Conservation (phyloP, 2,329 filamentous ascomycete species). For the Coleophoma crateriformis region DNA sequence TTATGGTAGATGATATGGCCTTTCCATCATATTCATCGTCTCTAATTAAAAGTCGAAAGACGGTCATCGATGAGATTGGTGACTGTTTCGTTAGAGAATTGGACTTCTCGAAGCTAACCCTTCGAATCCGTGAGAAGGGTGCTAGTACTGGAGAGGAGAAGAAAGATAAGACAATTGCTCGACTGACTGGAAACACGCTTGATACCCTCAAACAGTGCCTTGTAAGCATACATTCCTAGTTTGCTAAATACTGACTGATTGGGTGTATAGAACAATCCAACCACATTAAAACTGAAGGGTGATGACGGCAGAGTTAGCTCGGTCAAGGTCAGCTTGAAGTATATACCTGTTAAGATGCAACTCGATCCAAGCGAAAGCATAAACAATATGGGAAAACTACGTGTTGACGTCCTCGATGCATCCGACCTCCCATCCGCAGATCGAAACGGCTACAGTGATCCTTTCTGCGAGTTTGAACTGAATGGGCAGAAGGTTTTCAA, state of each 20-base stretch:
- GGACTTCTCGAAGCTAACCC: slow-evolving; percentile 90
- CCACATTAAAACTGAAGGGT: slow-evolving; percentile 72
- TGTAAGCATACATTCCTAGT: slow-evolving; percentile 41
- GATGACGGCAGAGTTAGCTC: slow-evolving; percentile 71
- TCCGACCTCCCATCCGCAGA: slow-evolving; percentile 87
- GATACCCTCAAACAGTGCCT: slow-evolving; percentile 84
- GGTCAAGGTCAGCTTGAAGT: slow-evolving; percentile 89
- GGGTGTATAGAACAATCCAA: slow-evolving; percentile 73
- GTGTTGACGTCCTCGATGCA: slow-evolving; percentile 88
- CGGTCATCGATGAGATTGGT: slow-evolving; percentile 85
- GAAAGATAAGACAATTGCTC: slow-evolving; percentile 71
- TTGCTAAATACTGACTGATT: slow-evolving; percentile 6
- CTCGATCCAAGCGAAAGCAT: slow-evolving; percentile 94
- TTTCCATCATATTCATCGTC: slow-evolving; percentile 85
- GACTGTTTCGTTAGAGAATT: slow-evolving; percentile 95
- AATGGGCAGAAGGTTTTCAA: slow-evolving; percentile 90
- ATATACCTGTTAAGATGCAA: slow-evolving; percentile 88
- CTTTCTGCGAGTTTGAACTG: slow-evolving; percentile 90
- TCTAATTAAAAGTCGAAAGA: slow-evolving; percentile 61
- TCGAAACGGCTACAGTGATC: slow-evolving; percentile 93
- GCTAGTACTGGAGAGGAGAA: slow-evolving; percentile 65
- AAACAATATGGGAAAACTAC: slow-evolving; percentile 95
- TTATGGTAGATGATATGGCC: slow-evolving; percentile 90
- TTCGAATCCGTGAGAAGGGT: slow-evolving; percentile 76
- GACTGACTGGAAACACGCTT: slow-evolving; percentile 77